Percentiles rank a stretch among this genome's conserved stretches.
Evolutionary conservation across 208 protist genomes (phyloP).

Genomic region (Naegleria gruberi): DNA sequence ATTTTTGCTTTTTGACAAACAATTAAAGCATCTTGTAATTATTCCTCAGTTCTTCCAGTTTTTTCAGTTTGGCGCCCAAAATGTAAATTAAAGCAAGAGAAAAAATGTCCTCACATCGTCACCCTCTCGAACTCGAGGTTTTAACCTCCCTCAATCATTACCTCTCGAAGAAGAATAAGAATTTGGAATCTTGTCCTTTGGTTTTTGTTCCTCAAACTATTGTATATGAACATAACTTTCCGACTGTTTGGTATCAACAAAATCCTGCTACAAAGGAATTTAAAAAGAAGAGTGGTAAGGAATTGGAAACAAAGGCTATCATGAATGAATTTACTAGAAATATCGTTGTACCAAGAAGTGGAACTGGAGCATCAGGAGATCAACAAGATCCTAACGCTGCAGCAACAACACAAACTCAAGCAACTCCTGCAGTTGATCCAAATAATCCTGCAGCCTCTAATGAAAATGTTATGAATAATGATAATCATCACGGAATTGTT

Average conservation of each 20-base stretch:
- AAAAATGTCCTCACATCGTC: neutral
- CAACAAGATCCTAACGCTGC: neutral
- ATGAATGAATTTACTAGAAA: slow-evolving; percentile 51
- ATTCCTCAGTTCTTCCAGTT: no score
- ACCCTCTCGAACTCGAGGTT: slow-evolving; percentile 38
- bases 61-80: no score
- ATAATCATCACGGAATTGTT: slow-evolving; percentile 4
- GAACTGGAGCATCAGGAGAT: neutral
- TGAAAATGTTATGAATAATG: neutral
- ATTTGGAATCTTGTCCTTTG: slow-evolving; percentile 34
- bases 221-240: slow-evolving; percentile 76
- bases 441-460: neutral
- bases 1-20: no score
- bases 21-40: no score
- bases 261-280: slow-evolving; percentile 66
- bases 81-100: neutral
- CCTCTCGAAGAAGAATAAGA: slow-evolving; percentile 69
- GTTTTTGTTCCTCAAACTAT: slow-evolving; percentile 68
- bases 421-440: neutral
- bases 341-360: slow-evolving; percentile 26
- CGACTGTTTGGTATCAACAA: slow-evolving; percentile 69
- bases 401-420: neutral
- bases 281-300: slow-evolving; percentile 67
- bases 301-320: slow-evolving; percentile 68
- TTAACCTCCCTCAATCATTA: slow-evolving; percentile 65